Conservation (phyloP, 345 rosid species). For the Aurinia saxatilis region DNA sequence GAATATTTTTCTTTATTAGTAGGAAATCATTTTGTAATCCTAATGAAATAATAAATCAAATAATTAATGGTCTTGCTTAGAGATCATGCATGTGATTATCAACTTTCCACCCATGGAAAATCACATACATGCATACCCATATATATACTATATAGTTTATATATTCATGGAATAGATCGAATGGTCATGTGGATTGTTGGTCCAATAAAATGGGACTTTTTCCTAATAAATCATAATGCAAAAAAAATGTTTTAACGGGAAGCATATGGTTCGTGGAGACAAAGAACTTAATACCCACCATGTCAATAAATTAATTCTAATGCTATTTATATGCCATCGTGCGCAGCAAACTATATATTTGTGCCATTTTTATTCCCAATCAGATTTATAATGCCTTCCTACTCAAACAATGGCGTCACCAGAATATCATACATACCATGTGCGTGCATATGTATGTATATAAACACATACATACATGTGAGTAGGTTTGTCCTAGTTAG, state of each 20-base stretch:
- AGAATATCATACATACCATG: conserved; percentile 21
- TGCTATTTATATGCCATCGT: conserved; percentile 22
- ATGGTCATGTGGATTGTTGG: conserved; percentile 23
- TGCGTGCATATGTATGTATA: neutral
- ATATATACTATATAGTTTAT: neutral
- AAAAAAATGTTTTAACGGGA: conserved; percentile 8
- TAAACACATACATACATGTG: neutral
- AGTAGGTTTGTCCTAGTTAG: neutral
- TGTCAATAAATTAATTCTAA: neutral
- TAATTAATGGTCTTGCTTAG: conserved; percentile 1
- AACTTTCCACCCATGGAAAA: neutral
- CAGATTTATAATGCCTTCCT: conserved; percentile 29
- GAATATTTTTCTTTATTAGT: neutral
- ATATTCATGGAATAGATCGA: conserved; percentile 2
- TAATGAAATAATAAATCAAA: neutral
- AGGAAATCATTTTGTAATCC: no score
- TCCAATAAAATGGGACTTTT: neutral
- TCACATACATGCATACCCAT: conserved; percentile 13
- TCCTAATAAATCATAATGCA: conserved; percentile 2
- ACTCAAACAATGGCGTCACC: conserved; percentile 44
- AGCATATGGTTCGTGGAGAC: conserved; percentile 30
- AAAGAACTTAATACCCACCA: conserved; percentile 31
- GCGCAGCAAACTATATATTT: conserved; percentile 19
- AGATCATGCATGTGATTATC: conserved; percentile 15
- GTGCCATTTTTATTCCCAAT: conserved; percentile 16